phyloP scores from a whole-genome alignment of 202 grass and related monocot genomes.

The Brachypodium distachyon region DNA sequence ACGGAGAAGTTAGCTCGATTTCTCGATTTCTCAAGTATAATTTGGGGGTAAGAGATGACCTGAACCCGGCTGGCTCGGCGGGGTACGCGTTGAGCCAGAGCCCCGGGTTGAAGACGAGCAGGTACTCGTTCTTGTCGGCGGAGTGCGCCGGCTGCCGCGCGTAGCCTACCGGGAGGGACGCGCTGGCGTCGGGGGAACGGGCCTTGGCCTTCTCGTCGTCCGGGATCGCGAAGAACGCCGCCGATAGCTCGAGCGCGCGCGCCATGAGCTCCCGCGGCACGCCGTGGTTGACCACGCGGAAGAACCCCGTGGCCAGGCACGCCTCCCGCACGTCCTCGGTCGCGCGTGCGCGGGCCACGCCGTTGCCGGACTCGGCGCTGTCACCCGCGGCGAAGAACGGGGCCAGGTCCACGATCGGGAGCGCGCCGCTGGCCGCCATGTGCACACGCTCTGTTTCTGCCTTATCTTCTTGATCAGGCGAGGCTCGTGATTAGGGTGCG shows the following conservation, averaged over 20 bases:
- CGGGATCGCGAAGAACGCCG: conserved; percentile 33
- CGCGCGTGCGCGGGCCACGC: neutral
- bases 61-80: conserved; percentile 29
- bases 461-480: neutral
- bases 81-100: conserved; percentile 39
- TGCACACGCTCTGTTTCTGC: neutral
- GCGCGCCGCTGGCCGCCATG: neutral
- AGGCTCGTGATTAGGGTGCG: too few species aligned
- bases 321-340: conserved; percentile 28
- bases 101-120: conserved; percentile 29
- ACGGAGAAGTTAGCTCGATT: neutral
- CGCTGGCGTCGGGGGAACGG: neutral
- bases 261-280: conserved; percentile 29
- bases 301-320: conserved; percentile 48
- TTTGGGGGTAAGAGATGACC: conserved; percentile 10
- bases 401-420: conserved; percentile 54
- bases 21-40: too few species aligned
- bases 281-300: conserved; percentile 59
- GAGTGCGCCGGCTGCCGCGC: conserved; percentile 30
- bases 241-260: conserved; percentile 27
- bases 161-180: conserved; percentile 35
- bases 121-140: conserved; percentile 65
- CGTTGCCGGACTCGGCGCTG: neutral
- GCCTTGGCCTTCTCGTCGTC: conserved; percentile 43
- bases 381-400: conserved; percentile 16